phyloP scores from a whole-genome alignment of 306 rosid genomes.

The Pterocarpus santalinus region DNA sequence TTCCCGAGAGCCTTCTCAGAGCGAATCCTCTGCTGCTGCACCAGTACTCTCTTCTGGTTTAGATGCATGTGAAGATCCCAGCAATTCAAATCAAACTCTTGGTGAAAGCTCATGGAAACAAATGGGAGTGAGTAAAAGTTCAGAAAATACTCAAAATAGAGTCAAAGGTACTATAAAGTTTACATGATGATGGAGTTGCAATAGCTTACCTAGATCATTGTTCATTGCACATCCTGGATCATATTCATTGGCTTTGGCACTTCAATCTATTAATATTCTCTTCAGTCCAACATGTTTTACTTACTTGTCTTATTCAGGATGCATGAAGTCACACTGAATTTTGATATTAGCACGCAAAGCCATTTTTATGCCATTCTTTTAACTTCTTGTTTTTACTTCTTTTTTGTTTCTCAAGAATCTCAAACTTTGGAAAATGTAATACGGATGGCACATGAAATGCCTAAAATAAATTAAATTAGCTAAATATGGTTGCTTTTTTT shows the following conservation, averaged over 20 bases:
- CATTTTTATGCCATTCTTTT: slow-evolving; percentile 2
- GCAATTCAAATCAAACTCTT: slow-evolving; percentile 78
- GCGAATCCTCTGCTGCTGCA: slow-evolving; percentile 95
- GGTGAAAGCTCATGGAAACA: slow-evolving; percentile 84
- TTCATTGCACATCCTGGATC: slow-evolving; percentile 24
- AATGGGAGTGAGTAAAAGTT: slow-evolving; percentile 61
- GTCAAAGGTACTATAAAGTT: slow-evolving; percentile 67
- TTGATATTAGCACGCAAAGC: background rate
- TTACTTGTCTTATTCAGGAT: background rate
- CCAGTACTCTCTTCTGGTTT: slow-evolving; percentile 85
- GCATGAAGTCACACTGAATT: background rate
- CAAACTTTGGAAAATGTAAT: slow-evolving; percentile 4
- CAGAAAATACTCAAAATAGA: slow-evolving; percentile 72
- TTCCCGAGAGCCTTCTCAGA: slow-evolving; percentile 89
- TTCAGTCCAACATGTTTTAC: slow-evolving; percentile 13
- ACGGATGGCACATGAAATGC: slow-evolving; percentile 6
- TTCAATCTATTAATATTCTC: background rate
- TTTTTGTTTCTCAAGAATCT: background rate
- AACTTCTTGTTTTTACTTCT: background rate
- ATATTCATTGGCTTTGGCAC: slow-evolving; percentile 24
- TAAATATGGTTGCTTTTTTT: slow-evolving; percentile 2
- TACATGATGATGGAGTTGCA: slow-evolving; percentile 13
- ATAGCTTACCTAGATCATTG: slow-evolving; percentile 25
- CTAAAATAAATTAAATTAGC: slow-evolving; percentile 5
- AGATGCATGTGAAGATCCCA: slow-evolving; percentile 89